Evolutionary conservation across 345 rosid genomes (phyloP).

Genomic region (Litchi chinensis): DNA sequence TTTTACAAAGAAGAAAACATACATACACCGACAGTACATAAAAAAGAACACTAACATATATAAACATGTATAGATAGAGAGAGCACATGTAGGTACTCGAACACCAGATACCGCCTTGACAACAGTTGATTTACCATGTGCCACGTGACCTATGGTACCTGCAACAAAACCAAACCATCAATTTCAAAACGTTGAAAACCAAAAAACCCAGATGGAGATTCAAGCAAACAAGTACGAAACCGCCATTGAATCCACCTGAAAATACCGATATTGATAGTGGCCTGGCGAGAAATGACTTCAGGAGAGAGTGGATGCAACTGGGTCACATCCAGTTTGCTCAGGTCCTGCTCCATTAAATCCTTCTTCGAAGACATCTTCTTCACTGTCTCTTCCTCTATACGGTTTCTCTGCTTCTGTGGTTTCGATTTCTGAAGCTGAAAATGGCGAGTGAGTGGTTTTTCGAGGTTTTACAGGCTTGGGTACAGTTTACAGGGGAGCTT

Average conservation of each 20-base stretch:
- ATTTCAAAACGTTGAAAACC: background rate
- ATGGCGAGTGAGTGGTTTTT: too few relatives aligned
- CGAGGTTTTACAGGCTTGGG: too few relatives aligned
- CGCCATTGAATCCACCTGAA: too few relatives aligned
- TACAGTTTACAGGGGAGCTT: too few relatives aligned
- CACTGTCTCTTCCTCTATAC: background rate
- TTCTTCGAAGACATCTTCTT: conserved; percentile 76
- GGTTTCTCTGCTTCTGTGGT: background rate
- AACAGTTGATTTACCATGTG: conserved; percentile 96
- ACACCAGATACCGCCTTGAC: conserved; percentile 97
- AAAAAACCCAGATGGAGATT: background rate
- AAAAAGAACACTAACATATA: background rate
- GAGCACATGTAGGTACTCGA: conserved; percentile 52
- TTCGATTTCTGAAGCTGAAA: background rate
- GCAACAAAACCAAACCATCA: background rate
- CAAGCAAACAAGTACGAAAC: background rate
- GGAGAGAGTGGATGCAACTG: conserved; percentile 91
- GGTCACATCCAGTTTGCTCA: conserved; percentile 78
- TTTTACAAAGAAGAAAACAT: background rate
- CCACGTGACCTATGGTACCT: conserved; percentile 98
- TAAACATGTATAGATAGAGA: background rate
- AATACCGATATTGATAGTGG: conserved; percentile 87
- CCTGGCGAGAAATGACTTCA: conserved; percentile 96
- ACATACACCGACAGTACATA: background rate
- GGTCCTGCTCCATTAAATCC: conserved; percentile 95